These are phyloP conservation scores for Botrytis fabae DNA, from an alignment of 2,329 filamentous ascomycete species.

Conservation along the genomic window DNA sequence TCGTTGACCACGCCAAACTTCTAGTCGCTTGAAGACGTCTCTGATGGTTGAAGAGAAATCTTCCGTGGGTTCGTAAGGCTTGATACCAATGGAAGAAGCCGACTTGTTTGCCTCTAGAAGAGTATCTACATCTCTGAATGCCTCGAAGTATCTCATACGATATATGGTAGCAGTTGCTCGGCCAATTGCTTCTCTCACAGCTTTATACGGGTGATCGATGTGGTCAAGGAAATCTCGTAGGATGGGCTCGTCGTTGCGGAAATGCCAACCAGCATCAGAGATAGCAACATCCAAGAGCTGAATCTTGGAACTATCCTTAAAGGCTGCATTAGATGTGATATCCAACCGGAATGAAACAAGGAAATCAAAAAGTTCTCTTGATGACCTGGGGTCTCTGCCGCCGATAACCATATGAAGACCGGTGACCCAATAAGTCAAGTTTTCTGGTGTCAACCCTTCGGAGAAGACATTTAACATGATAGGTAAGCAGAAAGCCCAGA, in stretches of 20 bases:
- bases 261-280: conserved; percentile 91
- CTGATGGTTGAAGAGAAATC: conserved; percentile 73
- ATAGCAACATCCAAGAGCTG: conserved; percentile 86
- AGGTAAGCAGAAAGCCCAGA: conserved; percentile 90
- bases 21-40: conserved; percentile 75
- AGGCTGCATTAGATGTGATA: conserved; percentile 92
- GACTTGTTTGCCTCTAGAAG: conserved; percentile 78
- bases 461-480: conserved; percentile 82
- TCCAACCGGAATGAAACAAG: conserved; percentile 85
- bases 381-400: conserved; percentile 83
- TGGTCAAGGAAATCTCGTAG: conserved; percentile 85
- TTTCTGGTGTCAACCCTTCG: conserved; percentile 93
- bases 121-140: conserved; percentile 74
- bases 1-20: conserved; percentile 84
- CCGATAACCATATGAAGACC: conserved; percentile 89
- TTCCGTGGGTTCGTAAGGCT: conserved; percentile 75
- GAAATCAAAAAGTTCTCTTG: conserved; percentile 81
- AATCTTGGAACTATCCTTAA: conserved; percentile 98
- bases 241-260: conserved; percentile 85
- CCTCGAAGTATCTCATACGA: conserved; percentile 90
- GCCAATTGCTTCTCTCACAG: conserved; percentile 92
- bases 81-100: conserved; percentile 77
- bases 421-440: conserved; percentile 90
- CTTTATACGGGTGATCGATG: conserved; percentile 96
- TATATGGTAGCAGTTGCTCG: conserved; percentile 85